These are phyloP conservation scores for Sphaceloma murrayae DNA, from an alignment of 2,329 filamentous ascomycete species.

Conservation along the genomic window DNA sequence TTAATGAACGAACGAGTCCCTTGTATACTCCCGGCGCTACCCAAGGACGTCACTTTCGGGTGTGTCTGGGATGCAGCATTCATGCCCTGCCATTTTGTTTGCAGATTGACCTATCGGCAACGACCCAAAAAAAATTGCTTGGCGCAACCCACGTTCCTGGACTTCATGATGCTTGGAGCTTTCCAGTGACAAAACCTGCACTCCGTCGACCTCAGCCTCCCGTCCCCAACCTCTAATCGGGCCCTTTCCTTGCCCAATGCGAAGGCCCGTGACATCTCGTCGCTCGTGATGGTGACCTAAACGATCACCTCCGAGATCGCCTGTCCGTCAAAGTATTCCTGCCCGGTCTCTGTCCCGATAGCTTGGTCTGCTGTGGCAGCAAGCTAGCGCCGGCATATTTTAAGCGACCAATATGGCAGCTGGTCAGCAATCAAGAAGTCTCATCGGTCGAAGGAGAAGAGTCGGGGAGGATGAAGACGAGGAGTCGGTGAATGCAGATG, in stretches of 20 bases:
- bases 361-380: slow-evolving; percentile 5
- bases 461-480: slow-evolving; percentile 63
- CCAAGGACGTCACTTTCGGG: too few species aligned
- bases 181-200: slow-evolving; percentile 1
- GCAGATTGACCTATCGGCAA: not conserved
- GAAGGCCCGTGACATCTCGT: slow-evolving; percentile 7
- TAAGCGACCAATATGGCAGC: slow-evolving; percentile 35
- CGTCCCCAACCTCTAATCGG: slow-evolving; percentile 3
- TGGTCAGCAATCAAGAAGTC: slow-evolving; percentile 50
- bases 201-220: not conserved
- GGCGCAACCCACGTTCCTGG: not conserved
- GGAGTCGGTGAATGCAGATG: slow-evolving; percentile 42
- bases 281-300: slow-evolving; percentile 12
- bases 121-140: too few species aligned
- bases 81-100: too few species aligned
- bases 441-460: slow-evolving; percentile 58
- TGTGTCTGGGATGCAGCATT: too few species aligned
- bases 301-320: slow-evolving; percentile 4
- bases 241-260: not conserved
- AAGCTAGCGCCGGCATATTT: slow-evolving; percentile 6
- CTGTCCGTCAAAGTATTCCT: slow-evolving; percentile 1
- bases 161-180: slow-evolving; percentile 5
- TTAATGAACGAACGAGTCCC: slow-evolving; percentile 28
- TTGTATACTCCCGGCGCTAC: too few species aligned
- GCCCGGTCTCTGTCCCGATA: slow-evolving; percentile 2